Evolutionary conservation across 2,329 filamentous ascomycete genomes (phyloP).

Genomic region (Raffaelea albimanens): DNA sequence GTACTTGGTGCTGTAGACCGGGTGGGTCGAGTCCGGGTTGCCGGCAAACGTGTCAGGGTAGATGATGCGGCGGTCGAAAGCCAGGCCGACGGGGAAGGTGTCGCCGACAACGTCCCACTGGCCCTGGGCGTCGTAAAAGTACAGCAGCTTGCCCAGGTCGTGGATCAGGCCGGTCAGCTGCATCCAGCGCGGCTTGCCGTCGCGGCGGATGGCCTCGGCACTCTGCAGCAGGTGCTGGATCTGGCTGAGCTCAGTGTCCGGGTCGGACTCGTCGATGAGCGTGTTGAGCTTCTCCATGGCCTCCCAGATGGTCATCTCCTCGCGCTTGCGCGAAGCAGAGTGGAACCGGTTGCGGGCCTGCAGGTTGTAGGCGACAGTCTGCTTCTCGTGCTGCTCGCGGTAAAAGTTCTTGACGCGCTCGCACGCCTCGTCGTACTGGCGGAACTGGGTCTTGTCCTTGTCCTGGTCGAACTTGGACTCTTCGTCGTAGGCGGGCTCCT

Average conservation of each 20-base stretch:
- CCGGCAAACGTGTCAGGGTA: slow-evolving; percentile 66
- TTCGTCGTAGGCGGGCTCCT: slow-evolving; percentile 11
- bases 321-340: slow-evolving; percentile 48
- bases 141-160: slow-evolving; percentile 71
- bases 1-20: slow-evolving; percentile 63
- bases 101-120: slow-evolving; percentile 93
- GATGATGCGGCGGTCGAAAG: slow-evolving; percentile 64
- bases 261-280: slow-evolving; percentile 83
- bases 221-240: slow-evolving; percentile 85
- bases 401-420: slow-evolving; percentile 84
- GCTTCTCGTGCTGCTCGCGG: slow-evolving; percentile 59
- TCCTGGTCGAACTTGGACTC: slow-evolving; percentile 19
- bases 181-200: slow-evolving; percentile 78
- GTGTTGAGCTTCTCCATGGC: slow-evolving; percentile 90
- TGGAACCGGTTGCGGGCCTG: slow-evolving; percentile 65
- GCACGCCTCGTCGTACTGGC: slow-evolving; percentile 75
- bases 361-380: slow-evolving; percentile 78
- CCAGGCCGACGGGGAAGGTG: slow-evolving; percentile 71
- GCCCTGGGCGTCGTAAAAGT: slow-evolving; percentile 72
- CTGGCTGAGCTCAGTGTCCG: slow-evolving; percentile 77
- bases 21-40: slow-evolving; percentile 66
- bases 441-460: slow-evolving; percentile 25
- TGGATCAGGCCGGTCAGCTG: slow-evolving; percentile 70
- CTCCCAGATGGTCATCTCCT: slow-evolving; percentile 79
- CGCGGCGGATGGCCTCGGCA: slow-evolving; percentile 79